phyloP scores from a whole-genome alignment of 1,284 basidiomycete species.

The Puccinia novopanici region DNA sequence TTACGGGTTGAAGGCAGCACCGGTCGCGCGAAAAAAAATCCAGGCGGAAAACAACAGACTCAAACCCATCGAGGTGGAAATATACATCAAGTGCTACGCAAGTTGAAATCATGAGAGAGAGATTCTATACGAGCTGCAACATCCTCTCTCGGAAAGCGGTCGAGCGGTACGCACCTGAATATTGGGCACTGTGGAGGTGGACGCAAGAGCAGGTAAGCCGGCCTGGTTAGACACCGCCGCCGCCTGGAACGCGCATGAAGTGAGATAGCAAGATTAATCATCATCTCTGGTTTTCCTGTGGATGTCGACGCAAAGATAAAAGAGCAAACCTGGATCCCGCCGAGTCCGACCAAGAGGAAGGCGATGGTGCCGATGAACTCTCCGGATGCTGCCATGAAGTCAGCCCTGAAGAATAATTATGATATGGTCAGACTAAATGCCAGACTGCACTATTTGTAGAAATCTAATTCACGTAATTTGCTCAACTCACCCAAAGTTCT shows the following conservation, averaged over 20 bases:
- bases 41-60: slow-evolving; percentile 71
- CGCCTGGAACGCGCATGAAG: not conserved
- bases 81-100: slow-evolving; percentile 63
- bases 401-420: slow-evolving; percentile 8
- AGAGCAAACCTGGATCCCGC: slow-evolving; percentile 46
- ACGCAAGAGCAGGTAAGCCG: slow-evolving; percentile 17
- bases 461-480: not conserved
- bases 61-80: slow-evolving; percentile 69
- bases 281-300: not conserved
- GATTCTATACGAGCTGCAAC: not conserved
- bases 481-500: slow-evolving; percentile 25
- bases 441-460: not conserved
- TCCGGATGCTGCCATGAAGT: slow-evolving; percentile 44
- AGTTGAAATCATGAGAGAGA: not conserved
- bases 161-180: not conserved
- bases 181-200: slow-evolving; percentile 9
- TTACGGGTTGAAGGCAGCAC: slow-evolving; percentile 61
- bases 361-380: slow-evolving; percentile 42
- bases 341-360: slow-evolving; percentile 48
- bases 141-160: not conserved
- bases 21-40: slow-evolving; percentile 74
- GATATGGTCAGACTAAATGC: not conserved
- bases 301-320: not conserved
- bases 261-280: not conserved
- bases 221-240: slow-evolving; percentile 20